Evolutionary conservation across 345 rosid genomes (phyloP), one percentile per base, ranked within the genome.

Genomic region (Conringia planisiliqua): DNA sequence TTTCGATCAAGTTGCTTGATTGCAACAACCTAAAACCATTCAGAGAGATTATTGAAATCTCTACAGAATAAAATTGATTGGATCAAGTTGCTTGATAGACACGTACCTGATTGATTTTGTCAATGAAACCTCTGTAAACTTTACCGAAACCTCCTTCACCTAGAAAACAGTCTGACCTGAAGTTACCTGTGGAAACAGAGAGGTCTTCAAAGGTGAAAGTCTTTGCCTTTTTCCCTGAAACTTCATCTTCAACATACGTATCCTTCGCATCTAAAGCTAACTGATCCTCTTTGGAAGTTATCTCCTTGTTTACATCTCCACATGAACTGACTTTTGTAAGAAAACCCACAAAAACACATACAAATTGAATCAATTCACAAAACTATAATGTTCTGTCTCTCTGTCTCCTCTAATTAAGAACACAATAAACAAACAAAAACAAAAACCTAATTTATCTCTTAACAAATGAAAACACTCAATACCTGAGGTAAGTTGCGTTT

Each of bases 121-220:
- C 84, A 68, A 92, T 75, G 69, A 66, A 29, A 11, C 93, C 97
- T 72, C 77, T 86, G 83, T 83, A 92, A 36, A 92, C 96, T 82
- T 85, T 88, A 7, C 96, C 97, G 44, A 92, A 92, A 7, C 97
- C 97, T 39, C 97, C 97, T 87, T 86, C 90, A 17, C 97, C 96
- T 61, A 92, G 52, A 57, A 85, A 88, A 83, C 86, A 88, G 73
- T 81, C 86, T 0, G 77, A 30, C 67, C 78, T 81, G 47, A 92
- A 92, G 77, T 86, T 82, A 0, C 76, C 74, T 0, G 96, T 86
- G 14, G 89, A 87, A 12, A 76, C 76, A 0, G 72, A 72, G 3
- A 91, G 93, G 73, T 89, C 89, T 24, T 73, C 80, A 65, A 85
- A 86, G 12, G 87, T 68, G 51, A 88, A 88, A 27, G 84, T 69